Evolutionary conservation across 768 basidiomycete species (phyloP).

Genomic region (Suillus decipiens): DNA sequence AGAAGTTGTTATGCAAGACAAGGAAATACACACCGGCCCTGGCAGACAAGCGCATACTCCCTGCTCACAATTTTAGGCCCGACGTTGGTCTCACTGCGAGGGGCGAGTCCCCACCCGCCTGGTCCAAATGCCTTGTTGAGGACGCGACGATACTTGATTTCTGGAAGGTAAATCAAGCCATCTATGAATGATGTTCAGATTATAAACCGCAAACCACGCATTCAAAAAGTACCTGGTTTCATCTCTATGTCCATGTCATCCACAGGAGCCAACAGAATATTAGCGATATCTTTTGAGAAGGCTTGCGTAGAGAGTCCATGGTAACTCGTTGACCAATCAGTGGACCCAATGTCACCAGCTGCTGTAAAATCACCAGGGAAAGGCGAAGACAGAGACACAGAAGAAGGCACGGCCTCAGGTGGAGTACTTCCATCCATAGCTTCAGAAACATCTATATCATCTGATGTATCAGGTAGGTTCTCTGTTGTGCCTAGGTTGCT

Average conservation of each 20-base stretch:
- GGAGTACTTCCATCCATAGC: slow-evolving; percentile 18
- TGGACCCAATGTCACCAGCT: slow-evolving; percentile 30
- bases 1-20: slow-evolving; percentile 2
- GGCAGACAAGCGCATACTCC: slow-evolving; percentile 93
- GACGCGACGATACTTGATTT: slow-evolving; percentile 93
- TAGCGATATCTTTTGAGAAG: slow-evolving; percentile 74
- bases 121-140: slow-evolving; percentile 95
- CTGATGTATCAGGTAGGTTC: slow-evolving; percentile 23
- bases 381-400: slow-evolving; percentile 18
- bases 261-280: slow-evolving; percentile 72
- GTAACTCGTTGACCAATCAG: slow-evolving; percentile 91
- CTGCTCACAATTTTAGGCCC: slow-evolving; percentile 85
- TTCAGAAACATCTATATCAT: slow-evolving; percentile 20
- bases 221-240: slow-evolving; percentile 73
- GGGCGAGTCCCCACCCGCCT: slow-evolving; percentile 96
- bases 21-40: slow-evolving; percentile 66
- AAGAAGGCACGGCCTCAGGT: slow-evolving; percentile 16
- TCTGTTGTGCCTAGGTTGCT: slow-evolving; percentile 24
- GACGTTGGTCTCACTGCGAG: slow-evolving; percentile 89
- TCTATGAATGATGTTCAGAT: slow-evolving; percentile 46
- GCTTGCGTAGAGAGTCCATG: slow-evolving; percentile 76
- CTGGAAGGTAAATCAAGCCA: slow-evolving; percentile 91
- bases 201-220: not conserved
- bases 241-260: slow-evolving; percentile 84
- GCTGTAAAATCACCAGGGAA: slow-evolving; percentile 32